Percentiles rank a stretch among this genome's conserved stretches.
Conservation (phyloP, 345 rosid species). For the Citrus mangshanensis region DNA sequence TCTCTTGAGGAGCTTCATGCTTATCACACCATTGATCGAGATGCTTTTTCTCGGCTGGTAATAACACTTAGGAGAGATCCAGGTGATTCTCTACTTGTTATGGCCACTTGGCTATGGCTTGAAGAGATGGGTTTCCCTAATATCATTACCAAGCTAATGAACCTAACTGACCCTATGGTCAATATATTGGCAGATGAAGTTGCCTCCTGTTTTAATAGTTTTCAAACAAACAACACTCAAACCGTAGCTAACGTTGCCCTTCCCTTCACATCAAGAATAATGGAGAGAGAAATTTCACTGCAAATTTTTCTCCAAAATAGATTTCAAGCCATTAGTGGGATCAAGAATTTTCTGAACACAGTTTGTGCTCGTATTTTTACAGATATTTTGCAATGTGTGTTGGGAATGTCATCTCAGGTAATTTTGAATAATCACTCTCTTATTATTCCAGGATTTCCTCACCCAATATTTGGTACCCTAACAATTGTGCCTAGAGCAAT, state of each 20-base stretch:
- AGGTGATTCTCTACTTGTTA: slow-evolving; percentile 31
- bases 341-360: slow-evolving; percentile 33
- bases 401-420: slow-evolving; percentile 6
- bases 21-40: slow-evolving; percentile 39
- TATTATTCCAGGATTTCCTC: slow-evolving; percentile 39
- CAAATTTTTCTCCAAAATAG: slow-evolving; percentile 28
- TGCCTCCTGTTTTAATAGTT: slow-evolving; percentile 19
- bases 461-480: slow-evolving; percentile 34
- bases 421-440: slow-evolving; percentile 10
- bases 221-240: slow-evolving; percentile 7
- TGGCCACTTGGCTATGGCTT: slow-evolving; percentile 51
- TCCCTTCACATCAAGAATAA: slow-evolving; percentile 26
- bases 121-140: slow-evolving; percentile 41
- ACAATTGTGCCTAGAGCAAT: slow-evolving; percentile 20
- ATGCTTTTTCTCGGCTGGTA: slow-evolving; percentile 35
- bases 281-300: slow-evolving; percentile 22
- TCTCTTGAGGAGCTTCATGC: slow-evolving; percentile 28
- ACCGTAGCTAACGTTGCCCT: neutral
- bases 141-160: slow-evolving; percentile 20
- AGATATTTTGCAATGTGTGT: slow-evolving; percentile 27
- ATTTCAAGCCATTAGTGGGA: slow-evolving; percentile 35
- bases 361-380: slow-evolving; percentile 34
- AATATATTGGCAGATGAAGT: slow-evolving; percentile 33
- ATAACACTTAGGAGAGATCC: slow-evolving; percentile 26
- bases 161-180: slow-evolving; percentile 20